Percentiles rank a stretch among this genome's conserved stretches.
phyloP scores from a whole-genome alignment of 2,329 filamentous ascomycete species.

The Ophiostoma sp. region DNA sequence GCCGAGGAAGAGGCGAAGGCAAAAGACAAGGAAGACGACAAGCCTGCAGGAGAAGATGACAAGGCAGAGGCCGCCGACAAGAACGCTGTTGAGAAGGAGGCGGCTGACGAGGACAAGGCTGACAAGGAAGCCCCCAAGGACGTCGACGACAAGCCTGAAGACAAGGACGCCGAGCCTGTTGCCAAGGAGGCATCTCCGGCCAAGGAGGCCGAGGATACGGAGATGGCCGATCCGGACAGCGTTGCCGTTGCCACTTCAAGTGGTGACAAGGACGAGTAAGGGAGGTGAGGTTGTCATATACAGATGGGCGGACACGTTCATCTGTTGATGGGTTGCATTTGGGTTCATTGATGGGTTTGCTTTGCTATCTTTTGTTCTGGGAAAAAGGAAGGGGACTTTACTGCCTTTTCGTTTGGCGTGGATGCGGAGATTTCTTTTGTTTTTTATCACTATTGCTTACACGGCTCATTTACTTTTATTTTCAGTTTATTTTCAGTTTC shows the following conservation, averaged over 20 bases:
- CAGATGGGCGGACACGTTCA: neutral
- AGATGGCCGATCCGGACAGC: constrained; percentile 51
- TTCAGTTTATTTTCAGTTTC: neutral
- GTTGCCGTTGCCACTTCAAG: constrained; percentile 33
- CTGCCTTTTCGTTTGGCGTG: constrained; percentile 15
- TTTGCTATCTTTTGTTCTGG: neutral
- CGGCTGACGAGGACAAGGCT: neutral
- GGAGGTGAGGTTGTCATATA: neutral
- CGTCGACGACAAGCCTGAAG: neutral
- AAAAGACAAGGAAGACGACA: neutral
- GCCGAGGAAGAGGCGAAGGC: neutral
- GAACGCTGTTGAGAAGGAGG: neutral
- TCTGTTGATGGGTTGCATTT: neutral
- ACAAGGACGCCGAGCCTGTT: neutral
- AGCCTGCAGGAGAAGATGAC: neutral
- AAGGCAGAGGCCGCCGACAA: neutral
- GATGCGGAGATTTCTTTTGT: neutral
- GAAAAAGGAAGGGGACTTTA: neutral
- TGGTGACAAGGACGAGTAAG: constrained; percentile 31
- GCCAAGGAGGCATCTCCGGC: constrained; percentile 27
- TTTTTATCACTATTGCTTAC: neutral
- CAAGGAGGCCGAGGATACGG: constrained; percentile 51
- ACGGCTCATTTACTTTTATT: constrained; percentile 4
- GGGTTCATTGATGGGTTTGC: neutral
- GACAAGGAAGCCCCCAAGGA: neutral